A percentile compares a stretch with the other conserved stretches of the same genome.
phyloP scores from a whole-genome alignment of 2,329 filamentous ascomycete species.

The Aspergillus chevalieri region DNA sequence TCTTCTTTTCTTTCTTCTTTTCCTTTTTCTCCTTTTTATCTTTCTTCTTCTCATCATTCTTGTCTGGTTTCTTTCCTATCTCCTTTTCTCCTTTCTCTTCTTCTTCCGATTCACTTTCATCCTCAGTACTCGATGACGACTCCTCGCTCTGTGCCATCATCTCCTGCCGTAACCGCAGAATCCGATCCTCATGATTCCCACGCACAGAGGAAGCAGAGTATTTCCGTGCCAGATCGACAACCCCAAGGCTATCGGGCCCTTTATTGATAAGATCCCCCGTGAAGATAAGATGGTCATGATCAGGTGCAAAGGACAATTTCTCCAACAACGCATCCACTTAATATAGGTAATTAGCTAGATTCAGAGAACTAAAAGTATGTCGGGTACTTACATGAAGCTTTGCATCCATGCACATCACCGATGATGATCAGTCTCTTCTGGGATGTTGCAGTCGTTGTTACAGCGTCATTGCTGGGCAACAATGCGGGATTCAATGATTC shows the following conservation, averaged over 20 bases:
- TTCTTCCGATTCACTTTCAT: constrained; percentile 6
- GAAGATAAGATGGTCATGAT: constrained; percentile 67
- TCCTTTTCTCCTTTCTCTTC: background rate
- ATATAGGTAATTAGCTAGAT: background rate
- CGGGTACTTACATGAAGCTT: constrained; percentile 50
- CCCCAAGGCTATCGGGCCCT: constrained; percentile 73
- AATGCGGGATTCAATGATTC: background rate
- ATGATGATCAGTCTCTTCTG: constrained; percentile 62
- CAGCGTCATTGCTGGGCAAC: background rate
- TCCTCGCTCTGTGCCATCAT: constrained; percentile 25
- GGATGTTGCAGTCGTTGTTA: background rate
- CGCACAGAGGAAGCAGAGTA: constrained; percentile 74
- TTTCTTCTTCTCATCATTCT: constrained; percentile 1
- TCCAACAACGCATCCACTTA: constrained; percentile 55
- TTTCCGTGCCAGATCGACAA: constrained; percentile 67
- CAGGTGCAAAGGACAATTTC: constrained; percentile 57
- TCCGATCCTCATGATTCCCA: constrained; percentile 85
- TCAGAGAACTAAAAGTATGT: too few relatives aligned
- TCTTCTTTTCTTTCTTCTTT: background rate
- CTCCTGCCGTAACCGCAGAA: constrained; percentile 61
- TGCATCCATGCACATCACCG: constrained; percentile 90
- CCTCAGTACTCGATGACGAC: constrained; percentile 10
- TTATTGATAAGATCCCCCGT: constrained; percentile 78
- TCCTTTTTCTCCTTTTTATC: constrained; percentile 23
- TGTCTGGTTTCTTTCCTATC: background rate